Conservation (phyloP, 2,329 filamentous ascomycete genomes). For the Hyphodiscus sp. region DNA sequence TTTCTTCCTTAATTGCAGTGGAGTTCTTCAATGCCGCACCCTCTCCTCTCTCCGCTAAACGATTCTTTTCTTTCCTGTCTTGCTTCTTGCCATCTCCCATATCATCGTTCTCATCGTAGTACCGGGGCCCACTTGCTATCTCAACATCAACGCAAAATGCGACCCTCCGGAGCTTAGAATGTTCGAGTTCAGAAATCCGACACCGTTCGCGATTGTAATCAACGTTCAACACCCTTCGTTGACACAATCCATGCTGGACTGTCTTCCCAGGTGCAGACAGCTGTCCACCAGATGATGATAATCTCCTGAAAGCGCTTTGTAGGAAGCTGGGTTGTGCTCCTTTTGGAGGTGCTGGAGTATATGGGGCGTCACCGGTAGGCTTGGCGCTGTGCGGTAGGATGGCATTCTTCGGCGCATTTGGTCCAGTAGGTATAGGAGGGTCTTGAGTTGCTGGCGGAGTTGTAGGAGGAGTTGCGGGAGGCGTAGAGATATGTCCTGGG, state of each 20-base stretch:
- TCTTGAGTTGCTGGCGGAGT: constrained; percentile 26
- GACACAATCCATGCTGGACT: constrained; percentile 64
- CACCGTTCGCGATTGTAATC: constrained; percentile 75
- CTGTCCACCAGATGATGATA: constrained; percentile 62
- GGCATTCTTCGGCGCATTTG: constrained; percentile 46
- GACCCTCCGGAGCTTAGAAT: constrained; percentile 76
- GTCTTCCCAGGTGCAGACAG: constrained; percentile 33
- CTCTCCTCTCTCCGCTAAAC: constrained; percentile 63
- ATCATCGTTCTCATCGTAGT: constrained; percentile 59
- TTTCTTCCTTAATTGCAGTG: constrained; percentile 52
- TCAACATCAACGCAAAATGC: constrained; percentile 97
- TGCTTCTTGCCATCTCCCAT: constrained; percentile 39
- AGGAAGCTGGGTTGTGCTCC: constrained; percentile 65
- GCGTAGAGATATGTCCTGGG: constrained; percentile 29
- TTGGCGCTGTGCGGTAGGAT: constrained; percentile 51
- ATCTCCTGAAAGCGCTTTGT: constrained; percentile 70
- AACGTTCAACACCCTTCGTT: constrained; percentile 77
- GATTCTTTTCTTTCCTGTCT: constrained; percentile 51
- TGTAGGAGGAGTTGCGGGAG: constrained; percentile 20
- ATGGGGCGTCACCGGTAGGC: constrained; percentile 56
- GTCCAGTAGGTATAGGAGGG: constrained; percentile 28
- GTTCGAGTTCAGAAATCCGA: constrained; percentile 69
- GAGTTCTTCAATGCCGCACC: constrained; percentile 67
- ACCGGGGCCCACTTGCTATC: constrained; percentile 81
- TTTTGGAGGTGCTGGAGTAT: constrained; percentile 69